Base-by-base conservation (phyloP, 2,329 filamentous ascomycete genomes). In the Penicillium sp. region DNA sequence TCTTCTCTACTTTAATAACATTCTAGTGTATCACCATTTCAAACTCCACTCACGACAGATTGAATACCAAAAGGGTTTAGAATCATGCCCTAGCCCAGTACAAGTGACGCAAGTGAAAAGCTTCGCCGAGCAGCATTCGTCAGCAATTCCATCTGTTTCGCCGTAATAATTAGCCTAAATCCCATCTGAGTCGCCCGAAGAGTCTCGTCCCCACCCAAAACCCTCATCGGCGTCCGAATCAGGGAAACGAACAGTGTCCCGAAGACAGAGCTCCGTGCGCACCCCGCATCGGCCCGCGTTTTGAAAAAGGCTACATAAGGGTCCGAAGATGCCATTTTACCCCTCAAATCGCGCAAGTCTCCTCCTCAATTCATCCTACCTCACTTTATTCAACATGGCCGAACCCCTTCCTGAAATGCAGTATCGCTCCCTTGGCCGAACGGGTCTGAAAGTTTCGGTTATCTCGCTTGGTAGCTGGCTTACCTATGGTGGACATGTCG, bases 401-500 rank as follows among this genome's bases (percentile, higher is more conserved):
- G 53, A 64, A 6, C 7, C 53, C 24, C 60, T 63, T 28, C 61
- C 61, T 42, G 58, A 63, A 58, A 64, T 64, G 61, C 58, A 86
- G 64, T 89, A 89, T 72, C 84, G 87, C 61, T 85, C 84, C 72
- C 79, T 90, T 7, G 87, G 88, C 64, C 81, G 81, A 36, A 87
- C 85, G 15, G 87, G 88, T 49, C 79, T 91, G 16, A 84, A 90
- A 69, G 86, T 91, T 31, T 90, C 87, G 26, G 81, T 84, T 42
- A 86, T 91, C 57, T 86, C 85, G 2, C 77, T 91, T 2, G 88
- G 76, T 29, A 74, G 73, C 50, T 76, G 72, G 73, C 64, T 91
- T 47, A 90, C 88, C 0, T 90, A 89, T 60, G 88, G 88, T 49
- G 87, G 86, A 16, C 85, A 89, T 61, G 84, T 89, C 28, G 84